A percentile compares a stretch with the other conserved stretches of the same genome.
Evolutionary conservation across 2,329 filamentous ascomycete species (phyloP).

Genomic region (Whalleya microplaca): DNA sequence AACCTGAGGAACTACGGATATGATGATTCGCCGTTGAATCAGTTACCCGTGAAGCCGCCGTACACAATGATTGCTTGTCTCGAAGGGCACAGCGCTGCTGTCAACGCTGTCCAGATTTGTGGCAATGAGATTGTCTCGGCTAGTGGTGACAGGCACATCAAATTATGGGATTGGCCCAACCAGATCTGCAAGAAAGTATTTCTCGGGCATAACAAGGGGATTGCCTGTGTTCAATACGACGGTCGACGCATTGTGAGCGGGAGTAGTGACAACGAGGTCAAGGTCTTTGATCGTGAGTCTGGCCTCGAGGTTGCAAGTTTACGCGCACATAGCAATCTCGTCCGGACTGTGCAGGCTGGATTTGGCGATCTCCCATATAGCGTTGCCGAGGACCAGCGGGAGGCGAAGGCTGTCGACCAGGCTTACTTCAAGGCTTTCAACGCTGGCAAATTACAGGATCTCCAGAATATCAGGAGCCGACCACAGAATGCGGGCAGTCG

Average conservation of each 20-base stretch:
- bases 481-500: constrained; percentile 72
- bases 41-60: constrained; percentile 60
- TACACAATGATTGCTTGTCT: constrained; percentile 80
- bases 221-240: constrained; percentile 97
- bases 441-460: constrained; percentile 51
- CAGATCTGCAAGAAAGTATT: constrained; percentile 78
- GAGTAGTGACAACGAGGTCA: constrained; percentile 93
- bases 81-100: constrained; percentile 84
- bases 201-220: constrained; percentile 88
- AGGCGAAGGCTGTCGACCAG: constrained; percentile 74
- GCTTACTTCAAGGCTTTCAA: constrained; percentile 69
- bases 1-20: constrained; percentile 60
- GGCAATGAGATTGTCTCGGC: constrained; percentile 89
- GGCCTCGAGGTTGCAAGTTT: constrained; percentile 89
- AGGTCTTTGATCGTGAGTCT: constrained; percentile 87
- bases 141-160: constrained; percentile 90
- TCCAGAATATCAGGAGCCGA: constrained; percentile 41
- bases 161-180: constrained; percentile 89
- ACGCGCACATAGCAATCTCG: constrained; percentile 78
- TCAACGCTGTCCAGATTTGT: constrained; percentile 93
- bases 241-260: constrained; percentile 91
- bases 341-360: constrained; percentile 92
- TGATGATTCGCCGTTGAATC: constrained; percentile 47
- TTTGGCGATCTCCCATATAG: constrained; percentile 89
- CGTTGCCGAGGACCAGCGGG: constrained; percentile 70